Evolutionary conservation across 2,329 filamentous ascomycete genomes (phyloP), one percentile per base, ranked within the genome.

Genomic region (Neobulgaria alba): DNA sequence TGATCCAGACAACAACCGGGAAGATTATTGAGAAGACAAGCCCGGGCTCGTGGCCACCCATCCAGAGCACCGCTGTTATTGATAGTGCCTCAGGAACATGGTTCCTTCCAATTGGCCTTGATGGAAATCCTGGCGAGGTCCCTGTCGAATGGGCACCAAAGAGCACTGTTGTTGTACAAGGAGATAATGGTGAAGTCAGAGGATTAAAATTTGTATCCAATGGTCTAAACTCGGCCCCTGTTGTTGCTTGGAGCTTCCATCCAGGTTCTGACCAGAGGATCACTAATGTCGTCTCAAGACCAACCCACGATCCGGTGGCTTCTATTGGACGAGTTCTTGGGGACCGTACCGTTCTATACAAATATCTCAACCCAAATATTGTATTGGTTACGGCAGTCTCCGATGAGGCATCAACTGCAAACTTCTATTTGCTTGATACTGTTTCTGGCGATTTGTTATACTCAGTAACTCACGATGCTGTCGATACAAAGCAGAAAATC

Each of bases 251-350:
- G 92, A 76, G 73, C 20, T 88, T 96, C 54, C 62, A 73, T 17
- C 75, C 85, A 7, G 69, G 76, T 1, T 56, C 68, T 2, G 78
- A 77, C 9, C 76, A 93, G 59, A 77, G 69, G 43, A 77, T 96
- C 39, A 67, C 81, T 5, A 67, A 73, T 33, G 70, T 92, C 29
- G 80, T 79, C 2, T 72, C 79, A 14, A 75, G 81, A 35, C 79
- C 86, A 8, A 58, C 73, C 2, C 82, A 90, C 49, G 89, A 98
- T 53, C 87, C 87, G 0, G 80, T 96, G 35, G 90, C 92, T 3
- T 96, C 92, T 1, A 95, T 98, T 53, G 92, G 92, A 8, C 87
- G 86, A 44, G 92, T 96, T 1, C 75, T 98, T 16, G 89, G 88
- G 18, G 84, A 98, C 57, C 78, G 92, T 32, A 81, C 80, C n/a